Base-by-base conservation (phyloP, 169 alveolate genomes). In the Neospora caninum region DNA sequence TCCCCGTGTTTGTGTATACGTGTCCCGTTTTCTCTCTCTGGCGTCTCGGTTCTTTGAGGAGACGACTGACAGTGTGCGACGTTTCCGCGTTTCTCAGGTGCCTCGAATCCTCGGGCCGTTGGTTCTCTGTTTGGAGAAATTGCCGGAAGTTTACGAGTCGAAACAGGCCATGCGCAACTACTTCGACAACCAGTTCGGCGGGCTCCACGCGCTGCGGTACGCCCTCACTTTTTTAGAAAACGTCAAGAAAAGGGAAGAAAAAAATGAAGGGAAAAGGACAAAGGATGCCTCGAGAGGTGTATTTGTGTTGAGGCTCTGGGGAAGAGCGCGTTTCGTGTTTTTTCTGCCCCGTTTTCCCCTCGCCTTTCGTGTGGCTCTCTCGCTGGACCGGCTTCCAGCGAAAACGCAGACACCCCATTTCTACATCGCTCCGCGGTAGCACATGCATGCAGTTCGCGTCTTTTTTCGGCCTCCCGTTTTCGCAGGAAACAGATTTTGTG, bases 91-190 rank as follows among this genome's bases (percentile, higher is more conserved):
- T 69, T 73, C 38, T n/a, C 88, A 97, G 98, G 98, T 98, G 10
- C 99, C 99, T 29, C 96, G 99, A 53, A 98, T 98, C 39, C 95
- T 98, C 70, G 94, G 97, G 38, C 99, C 99, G 31, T 91, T 98
- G 45, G 98, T 97, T n/a, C 91, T 96, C 36, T 98, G 99, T 91
- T 94, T 98, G 82, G 98, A 97, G 91, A 97, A 97, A 93, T 94
- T 98, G 45, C 98, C 98, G 73, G 98, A 98, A 88, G 93, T 98
- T 69, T 96, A 97, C 93, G 92, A 96, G 70, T 96, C 98, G 36
- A 97, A 97, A 31, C 91, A 93, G 43, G 97, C 98, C 38, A 95
- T 98, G 96, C 89, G 94, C 94, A 88, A 93, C 80, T 97, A 96
- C 96, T 96, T 96, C 70, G 98, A 97, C 84, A 97, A 95, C 91